Base-by-base conservation (phyloP, 148 eudicot species). In the Agrostemma githago region DNA sequence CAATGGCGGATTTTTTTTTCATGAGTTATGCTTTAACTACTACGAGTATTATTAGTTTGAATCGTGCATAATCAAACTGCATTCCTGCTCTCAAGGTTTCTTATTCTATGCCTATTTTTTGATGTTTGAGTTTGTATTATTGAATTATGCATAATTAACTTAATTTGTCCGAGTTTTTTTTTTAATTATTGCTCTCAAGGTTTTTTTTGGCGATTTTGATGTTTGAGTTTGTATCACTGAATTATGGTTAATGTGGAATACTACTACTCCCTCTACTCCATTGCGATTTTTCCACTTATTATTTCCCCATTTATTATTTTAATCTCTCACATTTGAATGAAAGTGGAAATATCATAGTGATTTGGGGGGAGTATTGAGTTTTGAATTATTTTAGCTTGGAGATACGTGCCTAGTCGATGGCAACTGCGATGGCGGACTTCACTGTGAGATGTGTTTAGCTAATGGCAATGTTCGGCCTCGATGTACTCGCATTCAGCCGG, bases 371-470 rank as follows among this genome's bases (percentile, higher is more conserved):
- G 34, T 26, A 26, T 66, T 66, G n/a, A 34, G 48, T 44, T 34
- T 26, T 46, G 10, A 7, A 0, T 21, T 9, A 48, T 10, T 11
- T 63, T 76, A 94, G 91, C 73, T 82, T 34, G 98, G 98, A 68
- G 62, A 78, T 48, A 85, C 84, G 5, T 94, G 98, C 79, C 51
- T 79, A 3, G 19, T 78, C 5, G 73, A 84, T 64, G 73, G 74
- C 21, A 84, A 81, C 65, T 95, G 99, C 79, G 87, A 85, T 57
- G 16, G 76, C 20, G 99, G 97, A 21, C 82, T 92, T 65, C 99
- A 95, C 70, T 95, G 99, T 68, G 94, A 92, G 64, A 88, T 94
- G 34, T 95, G 99, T 67, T 12, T 88, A 41, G 94, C 99, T 0
- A 78, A 87, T n/a, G 85, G 86, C 34, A 83, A 85, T 21, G 37